Base-by-base conservation (phyloP, 768 basidiomycete species). In the Leccinum subtestaceum region DNA sequence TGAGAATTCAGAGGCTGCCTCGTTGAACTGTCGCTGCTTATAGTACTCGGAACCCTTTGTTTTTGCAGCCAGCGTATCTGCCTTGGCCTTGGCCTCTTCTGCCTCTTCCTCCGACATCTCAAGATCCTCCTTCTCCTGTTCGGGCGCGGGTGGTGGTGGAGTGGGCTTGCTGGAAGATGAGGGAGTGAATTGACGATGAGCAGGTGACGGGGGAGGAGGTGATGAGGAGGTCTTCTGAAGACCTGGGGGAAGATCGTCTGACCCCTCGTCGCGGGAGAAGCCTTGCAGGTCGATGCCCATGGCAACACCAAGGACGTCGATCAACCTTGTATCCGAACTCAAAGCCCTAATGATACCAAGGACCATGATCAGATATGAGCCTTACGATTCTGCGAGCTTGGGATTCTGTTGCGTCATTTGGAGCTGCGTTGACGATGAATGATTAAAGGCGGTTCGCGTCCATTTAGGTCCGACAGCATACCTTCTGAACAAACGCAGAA, bases 231-330 rank as follows among this genome's bases (percentile, higher is more conserved):
- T 23, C 61, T 66, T 70, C 47, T 69, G 65, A 59, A 85, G 63
- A 47, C 85, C 87, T 9, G 87, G 81, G 8, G 91, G 91, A 51
- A 89, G 75, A 55, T 92, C 91, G 56, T 88, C 81, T 9, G 92
- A 92, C 38, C 90, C 94, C 76, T 93, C 92, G 17, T 89, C 87
- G 57, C 94, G 81, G 53, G 84, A 80, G 72, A 91, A 89, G 57
- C 89, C 93, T 74, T 92, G 87, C 75, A 98, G 83, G 74, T 98
- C 93, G 65, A 98, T 81, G 34, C 93, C 93, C 89, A 98, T 93
- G 58, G 93, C 81, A 10, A 86, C 95, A 60, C 95, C 95, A 47
- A 98, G 78, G 15, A 94, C 93, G 68, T 92, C 88, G 72, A 94
- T 93, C 93, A 97, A 94, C 59, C 95, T 84, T 36, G 95, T 86